Evolutionary conservation across 805 yeast genomes (phyloP), one percentile per base, ranked within the genome.

Genomic region (Spathaspora sp.): DNA sequence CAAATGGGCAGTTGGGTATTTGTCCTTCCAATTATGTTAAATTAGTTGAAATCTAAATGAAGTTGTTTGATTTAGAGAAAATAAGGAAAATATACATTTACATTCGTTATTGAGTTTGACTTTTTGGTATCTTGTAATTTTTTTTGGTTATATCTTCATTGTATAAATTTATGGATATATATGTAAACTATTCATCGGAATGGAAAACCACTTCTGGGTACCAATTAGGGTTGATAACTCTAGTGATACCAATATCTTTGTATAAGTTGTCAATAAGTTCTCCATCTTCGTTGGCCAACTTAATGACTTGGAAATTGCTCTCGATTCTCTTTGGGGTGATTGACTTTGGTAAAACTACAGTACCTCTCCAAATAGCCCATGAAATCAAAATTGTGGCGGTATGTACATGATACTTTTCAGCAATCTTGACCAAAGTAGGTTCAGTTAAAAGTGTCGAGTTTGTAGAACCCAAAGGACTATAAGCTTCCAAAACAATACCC

Each of bases 21-120:
- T 91, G 97, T 68, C 98, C 99, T 48, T 86, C 96, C 61, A 94
- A 93, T 69, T 93, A 93, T 64, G 92, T 93, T 46, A 89, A 89
- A 68, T 75, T 91, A 54, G 72, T 86, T 52, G 83, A 79, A 10
- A n/a, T 12, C 3, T 44, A 44, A 35, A 32, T 12, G 11, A 29
- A 4, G 26, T 6, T 23, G 6, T 23, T 29, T 29, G 32, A 29
- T 29, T 29, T 9, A 16, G 10, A 42, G 55, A 68, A 58, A 57
- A 43, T 12, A 14, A 26, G 40, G 28, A 29, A 10, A 10, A 29
- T 12, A 10, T 29, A 16, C 40, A 16, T 35, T 35, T 17, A 32
- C 12, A 8, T 32, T 32, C 29, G 9, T 6, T 28, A 8, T 32
- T 32, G 38, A n/a, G 11, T 16, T 35, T 35, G 3, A n/a, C 18